Percentiles rank a stretch among this genome's conserved stretches.
Conservation (phyloP, 23 red algal genomes). For the Gracilaria domingensis region DNA sequence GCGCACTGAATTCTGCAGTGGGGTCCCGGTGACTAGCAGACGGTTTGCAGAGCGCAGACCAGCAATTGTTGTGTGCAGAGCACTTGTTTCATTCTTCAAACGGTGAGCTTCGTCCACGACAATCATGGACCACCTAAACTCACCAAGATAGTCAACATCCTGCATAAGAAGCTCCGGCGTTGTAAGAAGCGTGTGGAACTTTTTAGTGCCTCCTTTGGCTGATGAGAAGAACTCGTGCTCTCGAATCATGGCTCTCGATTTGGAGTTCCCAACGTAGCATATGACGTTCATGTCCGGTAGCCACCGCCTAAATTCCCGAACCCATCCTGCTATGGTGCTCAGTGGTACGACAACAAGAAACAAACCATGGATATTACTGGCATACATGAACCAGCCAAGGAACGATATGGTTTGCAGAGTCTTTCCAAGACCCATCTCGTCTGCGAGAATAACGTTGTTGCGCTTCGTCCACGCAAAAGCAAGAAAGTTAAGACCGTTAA, state of each 20-base stretch:
- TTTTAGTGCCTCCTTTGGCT: slow-evolving; percentile 47
- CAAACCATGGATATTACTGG: slow-evolving; percentile 70
- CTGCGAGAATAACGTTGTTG: slow-evolving; percentile 91
- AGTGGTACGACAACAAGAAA: slow-evolving; percentile 94
- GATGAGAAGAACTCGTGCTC: slow-evolving; percentile 78
- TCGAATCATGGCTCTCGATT: slow-evolving; percentile 77
- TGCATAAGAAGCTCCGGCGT: slow-evolving; percentile 91
- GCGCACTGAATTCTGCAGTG: slow-evolving; percentile 93
- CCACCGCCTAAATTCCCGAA: slow-evolving; percentile 91
- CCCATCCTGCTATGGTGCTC: slow-evolving; percentile 89
- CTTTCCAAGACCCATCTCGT: slow-evolving; percentile 97
- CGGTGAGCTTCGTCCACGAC: slow-evolving; percentile 95
- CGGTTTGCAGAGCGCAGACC: slow-evolving; percentile 87
- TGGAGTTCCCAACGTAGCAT: slow-evolving; percentile 83
- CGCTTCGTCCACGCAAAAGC: slow-evolving; percentile 87
- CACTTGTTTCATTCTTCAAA: slow-evolving; percentile 91
- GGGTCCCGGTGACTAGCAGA: slow-evolving; percentile 92
- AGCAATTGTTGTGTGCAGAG: slow-evolving; percentile 67
- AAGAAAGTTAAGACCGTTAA: slow-evolving; percentile 89
- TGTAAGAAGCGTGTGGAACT: slow-evolving; percentile 84
- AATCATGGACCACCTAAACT: slow-evolving; percentile 82
- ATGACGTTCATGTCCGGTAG: slow-evolving; percentile 94
- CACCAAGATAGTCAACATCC: slow-evolving; percentile 69
- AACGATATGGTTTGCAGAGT: slow-evolving; percentile 92
- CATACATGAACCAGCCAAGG: slow-evolving; percentile 90